These are phyloP conservation scores for Rhodofomes roseus DNA, from an alignment of 1,284 basidiomycete species.

Conservation along the genomic window DNA sequence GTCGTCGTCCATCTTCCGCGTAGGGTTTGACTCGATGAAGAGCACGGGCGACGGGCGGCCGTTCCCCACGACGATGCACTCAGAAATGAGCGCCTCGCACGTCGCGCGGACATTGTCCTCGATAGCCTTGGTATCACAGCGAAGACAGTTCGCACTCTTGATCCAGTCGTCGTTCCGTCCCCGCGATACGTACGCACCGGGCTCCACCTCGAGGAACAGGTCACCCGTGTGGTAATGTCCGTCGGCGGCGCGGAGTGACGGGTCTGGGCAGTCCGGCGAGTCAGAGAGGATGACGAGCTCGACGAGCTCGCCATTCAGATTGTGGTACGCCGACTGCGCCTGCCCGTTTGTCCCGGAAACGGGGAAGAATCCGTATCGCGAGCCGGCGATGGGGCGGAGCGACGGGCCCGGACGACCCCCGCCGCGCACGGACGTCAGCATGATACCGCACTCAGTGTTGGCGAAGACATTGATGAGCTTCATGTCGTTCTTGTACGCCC, in stretches of 20 bases:
- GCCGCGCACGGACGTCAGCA: constrained; percentile 53
- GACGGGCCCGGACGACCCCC: constrained; percentile 34
- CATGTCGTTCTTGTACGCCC: constrained; percentile 53
- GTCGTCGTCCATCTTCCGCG: constrained; percentile 36
- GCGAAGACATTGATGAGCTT: constrained; percentile 66
- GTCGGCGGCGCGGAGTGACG: constrained; percentile 49
- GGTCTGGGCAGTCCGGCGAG: constrained; percentile 63
- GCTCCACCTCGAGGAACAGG: constrained; percentile 55
- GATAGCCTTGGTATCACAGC: constrained; percentile 72
- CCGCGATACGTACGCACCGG: constrained; percentile 53
- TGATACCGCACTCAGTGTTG: constrained; percentile 67
- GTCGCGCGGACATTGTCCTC: constrained; percentile 61
- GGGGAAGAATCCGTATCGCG: constrained; percentile 46
- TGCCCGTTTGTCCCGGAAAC: constrained; percentile 27
- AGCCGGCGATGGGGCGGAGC: constrained; percentile 11
- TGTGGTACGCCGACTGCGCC: constrained; percentile 34
- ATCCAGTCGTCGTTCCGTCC: constrained; percentile 78
- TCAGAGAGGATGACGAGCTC: constrained; percentile 62
- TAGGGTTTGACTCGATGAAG: constrained; percentile 53
- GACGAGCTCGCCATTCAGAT: constrained; percentile 44
- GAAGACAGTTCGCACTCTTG: constrained; percentile 66
- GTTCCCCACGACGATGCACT: constrained; percentile 63
- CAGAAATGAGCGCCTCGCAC: constrained; percentile 49
- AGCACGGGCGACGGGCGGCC: constrained; percentile 63
- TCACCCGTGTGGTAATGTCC: constrained; percentile 73